Base-by-base conservation (phyloP, 2,329 filamentous ascomycete genomes). In the Penicillium sp. region DNA sequence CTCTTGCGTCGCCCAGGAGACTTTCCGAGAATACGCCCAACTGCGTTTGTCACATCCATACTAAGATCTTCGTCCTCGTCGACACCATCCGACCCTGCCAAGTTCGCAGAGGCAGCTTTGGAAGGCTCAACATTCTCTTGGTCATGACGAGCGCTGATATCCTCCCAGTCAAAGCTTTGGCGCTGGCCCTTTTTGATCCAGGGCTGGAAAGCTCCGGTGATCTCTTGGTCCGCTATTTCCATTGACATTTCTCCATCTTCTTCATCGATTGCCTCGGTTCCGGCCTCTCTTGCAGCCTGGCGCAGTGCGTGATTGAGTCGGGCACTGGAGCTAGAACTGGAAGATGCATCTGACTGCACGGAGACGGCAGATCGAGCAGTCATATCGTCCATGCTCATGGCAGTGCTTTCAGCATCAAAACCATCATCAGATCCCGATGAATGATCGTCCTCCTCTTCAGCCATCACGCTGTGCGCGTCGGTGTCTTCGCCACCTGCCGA, bases 11-110 rank as follows among this genome's bases (percentile, higher is more conserved):
- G 64, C 48, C 52, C 55, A 7, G 60, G 42, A 14, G 67, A 59
- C 26, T 69, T 75, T 4, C 77, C 71, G 16, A 95, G 68, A 44
- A 97, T 96, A 3, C 84, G 80, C 7, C 91, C 91, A 43, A 95
- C 75, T 7, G 82, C 87, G 44, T 81, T 82, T 1, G 91, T 96
- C 6, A 96, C 87, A 58, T 97, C 91, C 91, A 97, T 96, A 18
- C 88, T 93, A 76, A 94, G 84, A 31, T 90, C 87, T 53, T 81
- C 79, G 16, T 79, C 77, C 20, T 77, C 72, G 10, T 77, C 74
- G 4, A 70, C 63, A 20, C 74, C 42, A 74, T 69, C 48, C 66
- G 66, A 22, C 51, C 49, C 46, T 52, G 59, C 50, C 9, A 49
- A 41, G 13, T 46, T 34, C 6, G 29, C 22, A 6, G 46, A 38